Percentiles rank a stretch among this genome's conserved stretches.
These are phyloP conservation scores for Diutina sp. DNA, from an alignment of 1,139 yeast species.

Conservation along the genomic window DNA sequence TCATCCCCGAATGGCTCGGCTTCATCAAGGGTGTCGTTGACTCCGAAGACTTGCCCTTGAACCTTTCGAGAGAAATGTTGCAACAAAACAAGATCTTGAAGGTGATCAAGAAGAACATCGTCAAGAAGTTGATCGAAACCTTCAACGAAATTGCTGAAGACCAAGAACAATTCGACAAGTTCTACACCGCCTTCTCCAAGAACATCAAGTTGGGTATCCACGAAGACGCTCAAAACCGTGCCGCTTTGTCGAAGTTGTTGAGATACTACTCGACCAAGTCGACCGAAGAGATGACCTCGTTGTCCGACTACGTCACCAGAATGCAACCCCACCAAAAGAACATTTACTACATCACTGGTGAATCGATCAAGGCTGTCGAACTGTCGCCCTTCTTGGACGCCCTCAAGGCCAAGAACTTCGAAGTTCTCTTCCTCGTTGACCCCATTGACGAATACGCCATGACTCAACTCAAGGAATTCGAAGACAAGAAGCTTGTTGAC, in stretches of 20 bases:
- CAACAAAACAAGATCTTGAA: constrained; percentile 99
- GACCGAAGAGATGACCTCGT: constrained; percentile 84
- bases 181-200: constrained; percentile 97
- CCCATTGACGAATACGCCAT: constrained; percentile 99
- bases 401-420: constrained; percentile 96
- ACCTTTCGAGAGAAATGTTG: constrained; percentile 99
- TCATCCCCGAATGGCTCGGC: constrained; percentile 97
- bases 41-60: constrained; percentile 98
- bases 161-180: constrained; percentile 95
- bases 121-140: constrained; percentile 96
- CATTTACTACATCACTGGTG: constrained; percentile 98
- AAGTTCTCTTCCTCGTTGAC: constrained; percentile 94
- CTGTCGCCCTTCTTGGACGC: constrained; percentile 99
- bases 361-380: constrained; percentile 93
- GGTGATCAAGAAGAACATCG: constrained; percentile 98
- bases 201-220: constrained; percentile 98
- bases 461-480: constrained; percentile 98
- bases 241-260: constrained; percentile 87
- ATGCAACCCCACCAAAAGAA: constrained; percentile 99
- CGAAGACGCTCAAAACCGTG: constrained; percentile 98
- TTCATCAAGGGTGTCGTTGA: constrained; percentile 99
- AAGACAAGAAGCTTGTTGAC: constrained; percentile 97
- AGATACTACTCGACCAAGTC: constrained; percentile 97
- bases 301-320: constrained; percentile 95
- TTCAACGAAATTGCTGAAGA: constrained; percentile 99